Evolutionary conservation across 306 rosid species (phyloP).

Genomic region (Oemleria cerasiformis): DNA sequence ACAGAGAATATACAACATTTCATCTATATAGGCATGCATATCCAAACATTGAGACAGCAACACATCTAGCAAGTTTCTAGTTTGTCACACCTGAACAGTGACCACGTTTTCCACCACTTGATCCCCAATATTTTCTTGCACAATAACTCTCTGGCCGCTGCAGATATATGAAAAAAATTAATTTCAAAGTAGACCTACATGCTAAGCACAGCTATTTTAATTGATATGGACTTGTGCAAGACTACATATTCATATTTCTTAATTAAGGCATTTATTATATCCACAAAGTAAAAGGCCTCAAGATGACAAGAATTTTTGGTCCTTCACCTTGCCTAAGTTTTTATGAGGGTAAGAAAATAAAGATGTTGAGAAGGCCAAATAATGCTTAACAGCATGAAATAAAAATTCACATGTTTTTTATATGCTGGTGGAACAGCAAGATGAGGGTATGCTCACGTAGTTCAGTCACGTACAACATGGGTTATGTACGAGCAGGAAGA

Average conservation of each 20-base stretch:
- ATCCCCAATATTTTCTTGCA: constrained; percentile 71
- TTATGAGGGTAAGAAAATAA: neutral
- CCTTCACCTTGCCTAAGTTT: neutral
- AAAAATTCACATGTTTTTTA: neutral
- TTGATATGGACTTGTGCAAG: constrained; percentile 1
- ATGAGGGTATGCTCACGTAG: neutral
- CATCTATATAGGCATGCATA: neutral
- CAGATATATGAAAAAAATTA: constrained; percentile 27
- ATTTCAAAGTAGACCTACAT: constrained; percentile 15
- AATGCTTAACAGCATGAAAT: neutral
- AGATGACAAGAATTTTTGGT: neutral
- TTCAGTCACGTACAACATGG: neutral
- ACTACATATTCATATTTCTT: neutral
- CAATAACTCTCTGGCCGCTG: constrained; percentile 87
- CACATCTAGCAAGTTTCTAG: constrained; percentile 13
- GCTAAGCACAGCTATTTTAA: neutral
- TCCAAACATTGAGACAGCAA: neutral
- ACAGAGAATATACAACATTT: neutral
- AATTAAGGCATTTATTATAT: neutral
- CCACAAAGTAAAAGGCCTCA: neutral
- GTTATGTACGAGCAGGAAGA: neutral
- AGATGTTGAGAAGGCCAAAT: neutral
- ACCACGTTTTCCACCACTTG: constrained; percentile 68
- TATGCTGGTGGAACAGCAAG: neutral
- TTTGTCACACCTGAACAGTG: constrained; percentile 73